These are phyloP conservation scores for Tolypocladium paradoxum DNA, from an alignment of 2,329 filamentous ascomycete species.

Conservation along the genomic window DNA sequence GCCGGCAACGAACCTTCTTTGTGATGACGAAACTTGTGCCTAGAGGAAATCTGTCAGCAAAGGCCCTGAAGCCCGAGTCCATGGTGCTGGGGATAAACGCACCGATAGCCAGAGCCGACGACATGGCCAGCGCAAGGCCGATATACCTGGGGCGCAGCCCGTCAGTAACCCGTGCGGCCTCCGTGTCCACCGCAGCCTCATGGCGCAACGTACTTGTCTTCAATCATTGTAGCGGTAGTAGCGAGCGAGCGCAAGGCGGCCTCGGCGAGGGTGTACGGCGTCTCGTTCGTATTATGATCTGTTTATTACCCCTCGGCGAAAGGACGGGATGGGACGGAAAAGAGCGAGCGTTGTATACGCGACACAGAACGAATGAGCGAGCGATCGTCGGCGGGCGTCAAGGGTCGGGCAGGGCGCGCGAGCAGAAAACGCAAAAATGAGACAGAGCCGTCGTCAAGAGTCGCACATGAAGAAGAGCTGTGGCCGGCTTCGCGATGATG, in stretches of 20 bases:
- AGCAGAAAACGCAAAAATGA: neutral
- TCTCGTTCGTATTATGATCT: neutral
- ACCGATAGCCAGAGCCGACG: conserved; percentile 68
- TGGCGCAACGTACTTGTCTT: conserved; percentile 25
- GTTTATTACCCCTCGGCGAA: neutral
- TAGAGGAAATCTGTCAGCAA: conserved; percentile 24
- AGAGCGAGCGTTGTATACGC: neutral
- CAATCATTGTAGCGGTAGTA: conserved; percentile 18
- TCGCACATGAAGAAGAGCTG: neutral
- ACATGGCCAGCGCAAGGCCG: conserved; percentile 64
- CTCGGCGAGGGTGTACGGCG: conserved; percentile 9
- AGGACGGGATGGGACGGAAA: neutral
- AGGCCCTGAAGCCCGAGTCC: neutral
- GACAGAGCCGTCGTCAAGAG: neutral
- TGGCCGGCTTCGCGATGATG: neutral
- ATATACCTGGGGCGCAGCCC: conserved; percentile 48
- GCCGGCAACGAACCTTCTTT: conserved; percentile 62
- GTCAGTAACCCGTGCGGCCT: conserved; percentile 7
- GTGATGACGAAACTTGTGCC: conserved; percentile 98
- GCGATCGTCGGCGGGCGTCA: neutral
- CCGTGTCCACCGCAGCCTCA: neutral
- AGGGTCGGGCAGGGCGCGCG: neutral
- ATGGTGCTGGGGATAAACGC: conserved; percentile 18
- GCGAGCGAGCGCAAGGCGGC: conserved; percentile 8
- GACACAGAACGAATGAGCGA: neutral